These are phyloP conservation scores for Metrosideros polymorpha DNA, from an alignment of 441 rosid species.

Conservation along the genomic window DNA sequence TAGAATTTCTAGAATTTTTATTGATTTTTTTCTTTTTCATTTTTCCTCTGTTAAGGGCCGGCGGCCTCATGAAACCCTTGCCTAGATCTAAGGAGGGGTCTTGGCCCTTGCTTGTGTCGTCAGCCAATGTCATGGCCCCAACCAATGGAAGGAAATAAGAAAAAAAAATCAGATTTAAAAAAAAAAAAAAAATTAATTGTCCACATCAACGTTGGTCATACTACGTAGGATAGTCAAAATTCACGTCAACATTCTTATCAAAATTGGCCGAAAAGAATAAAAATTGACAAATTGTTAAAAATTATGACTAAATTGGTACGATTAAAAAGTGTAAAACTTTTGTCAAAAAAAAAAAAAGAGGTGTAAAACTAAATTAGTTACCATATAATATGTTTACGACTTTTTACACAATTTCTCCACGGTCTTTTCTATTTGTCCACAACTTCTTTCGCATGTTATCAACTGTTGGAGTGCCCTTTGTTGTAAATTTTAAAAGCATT, in stretches of 20 bases:
- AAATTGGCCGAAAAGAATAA: too few relatives aligned
- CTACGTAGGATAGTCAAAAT: too few relatives aligned
- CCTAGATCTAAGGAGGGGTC: neutral
- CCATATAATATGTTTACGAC: accelerated
- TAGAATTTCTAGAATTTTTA: neutral
- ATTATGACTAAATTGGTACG: too few relatives aligned
- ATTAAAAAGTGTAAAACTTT: too few relatives aligned
- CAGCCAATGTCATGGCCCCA: too few relatives aligned
- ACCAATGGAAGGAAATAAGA: neutral
- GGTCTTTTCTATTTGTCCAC: neutral
- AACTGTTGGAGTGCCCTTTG: neutral
- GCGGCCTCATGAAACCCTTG: too few relatives aligned
- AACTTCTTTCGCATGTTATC: neutral
- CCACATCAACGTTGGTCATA: too few relatives aligned
- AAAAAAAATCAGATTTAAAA: neutral
- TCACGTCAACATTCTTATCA: too few relatives aligned
- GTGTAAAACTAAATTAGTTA: accelerated
- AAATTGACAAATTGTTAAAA: too few relatives aligned
- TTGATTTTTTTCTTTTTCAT: neutral
- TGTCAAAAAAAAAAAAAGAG: too few relatives aligned
- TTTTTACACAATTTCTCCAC: neutral
- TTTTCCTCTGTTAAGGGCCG: neutral
- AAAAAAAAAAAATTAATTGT: too few relatives aligned
- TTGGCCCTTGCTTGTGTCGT: neutral
- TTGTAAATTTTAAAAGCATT: neutral